phyloP scores from a whole-genome alignment of 2,329 filamentous ascomycete species.

The Colletotrichum orchidophilum region DNA sequence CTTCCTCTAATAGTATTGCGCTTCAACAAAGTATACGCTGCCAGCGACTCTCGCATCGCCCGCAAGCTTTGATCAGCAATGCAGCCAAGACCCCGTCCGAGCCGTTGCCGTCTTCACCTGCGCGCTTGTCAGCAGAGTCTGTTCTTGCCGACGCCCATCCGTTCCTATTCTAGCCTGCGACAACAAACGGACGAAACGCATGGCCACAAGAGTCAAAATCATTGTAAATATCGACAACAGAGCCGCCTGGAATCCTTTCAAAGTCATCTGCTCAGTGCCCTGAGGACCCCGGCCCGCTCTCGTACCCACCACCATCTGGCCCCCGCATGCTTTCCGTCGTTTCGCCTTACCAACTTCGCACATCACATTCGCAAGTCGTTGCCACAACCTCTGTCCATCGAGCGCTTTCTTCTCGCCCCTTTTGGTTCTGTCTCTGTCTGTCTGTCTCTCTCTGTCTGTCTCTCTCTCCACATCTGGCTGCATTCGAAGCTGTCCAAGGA shows the following conservation, averaged over 20 bases:
- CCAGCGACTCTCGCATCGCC: not conserved
- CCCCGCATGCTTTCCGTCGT: not conserved
- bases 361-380: not conserved
- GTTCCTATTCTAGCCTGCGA: not conserved
- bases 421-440: not conserved
- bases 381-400: not conserved
- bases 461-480: not conserved
- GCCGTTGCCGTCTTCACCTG: not conserved
- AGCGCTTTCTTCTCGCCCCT: not conserved
- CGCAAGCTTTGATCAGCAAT: not conserved
- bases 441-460: not conserved
- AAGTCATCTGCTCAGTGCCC: not conserved
- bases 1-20: not conserved
- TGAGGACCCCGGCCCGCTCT: not conserved
- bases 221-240: not conserved
- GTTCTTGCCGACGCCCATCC: constrained; percentile 11
- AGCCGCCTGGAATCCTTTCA: not conserved
- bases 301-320: not conserved
- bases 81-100: not conserved
- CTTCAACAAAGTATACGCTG: not conserved
- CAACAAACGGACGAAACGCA: not conserved
- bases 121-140: constrained; percentile 15
- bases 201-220: not conserved
- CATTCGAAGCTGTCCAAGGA: not conserved
- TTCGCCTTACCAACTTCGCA: not conserved